Evolutionary conservation across 1,284 basidiomycete species (phyloP).

Genomic region (Moniliophthora roreri): DNA sequence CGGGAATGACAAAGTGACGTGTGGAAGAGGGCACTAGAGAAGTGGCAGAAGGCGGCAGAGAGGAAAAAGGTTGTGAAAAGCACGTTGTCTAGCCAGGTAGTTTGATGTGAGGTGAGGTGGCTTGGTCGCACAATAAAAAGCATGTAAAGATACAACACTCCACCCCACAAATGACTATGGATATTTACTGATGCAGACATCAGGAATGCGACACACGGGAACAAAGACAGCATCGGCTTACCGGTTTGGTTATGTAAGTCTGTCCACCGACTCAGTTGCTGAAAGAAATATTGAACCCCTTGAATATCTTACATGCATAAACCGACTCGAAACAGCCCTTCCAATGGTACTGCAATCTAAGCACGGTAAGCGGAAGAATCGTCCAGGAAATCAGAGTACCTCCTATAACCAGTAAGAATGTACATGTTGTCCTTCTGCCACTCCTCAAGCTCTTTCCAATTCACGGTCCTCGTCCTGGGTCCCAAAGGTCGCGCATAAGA

Average conservation of each 20-base stretch:
- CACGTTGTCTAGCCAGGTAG: conserved; percentile 63
- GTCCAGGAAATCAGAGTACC: too few relatives aligned
- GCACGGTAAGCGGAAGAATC: neutral
- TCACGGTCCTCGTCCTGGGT: too few relatives aligned
- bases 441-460: too few relatives aligned
- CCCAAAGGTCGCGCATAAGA: too few relatives aligned
- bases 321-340: conserved; percentile 66
- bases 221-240: conserved; percentile 23
- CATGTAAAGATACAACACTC: conserved; percentile 68
- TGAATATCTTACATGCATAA: conserved; percentile 63
- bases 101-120: conserved; percentile 48
- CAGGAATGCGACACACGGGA: neutral
- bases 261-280: conserved; percentile 27
- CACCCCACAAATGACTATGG: conserved; percentile 82
- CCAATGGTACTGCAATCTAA: conserved; percentile 64
- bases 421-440: too few relatives aligned
- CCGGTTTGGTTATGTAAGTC: conserved; percentile 86
- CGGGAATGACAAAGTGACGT: conserved; percentile 74
- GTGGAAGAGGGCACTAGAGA: conserved; percentile 78
- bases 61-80: conserved; percentile 70
- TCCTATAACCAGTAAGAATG: too few relatives aligned
- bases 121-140: conserved; percentile 51
- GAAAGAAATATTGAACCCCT: conserved; percentile 13
- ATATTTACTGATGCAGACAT: conserved; percentile 71
- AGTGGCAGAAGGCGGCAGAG: conserved; percentile 76